Evolutionary conservation across 805 yeast species (phyloP).

Genomic region (Wickerhamomyces sydowiorum): DNA sequence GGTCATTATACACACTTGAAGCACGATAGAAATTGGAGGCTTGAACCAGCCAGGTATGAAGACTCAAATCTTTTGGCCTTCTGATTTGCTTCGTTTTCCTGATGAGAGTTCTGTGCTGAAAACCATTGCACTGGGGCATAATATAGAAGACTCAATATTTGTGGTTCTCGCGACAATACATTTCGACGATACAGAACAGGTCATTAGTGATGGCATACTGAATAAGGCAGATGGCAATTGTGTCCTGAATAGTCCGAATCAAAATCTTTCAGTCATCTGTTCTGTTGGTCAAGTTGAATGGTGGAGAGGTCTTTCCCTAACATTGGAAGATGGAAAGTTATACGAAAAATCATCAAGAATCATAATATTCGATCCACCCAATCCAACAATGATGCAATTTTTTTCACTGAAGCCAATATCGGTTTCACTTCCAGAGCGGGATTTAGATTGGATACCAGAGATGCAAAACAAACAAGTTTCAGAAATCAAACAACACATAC

Average conservation of each 20-base stretch:
- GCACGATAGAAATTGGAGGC: neutral
- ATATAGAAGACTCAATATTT: neutral
- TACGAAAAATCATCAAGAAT: slow-evolving; percentile 20
- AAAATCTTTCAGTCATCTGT: neutral
- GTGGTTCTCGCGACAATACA: neutral
- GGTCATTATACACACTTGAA: too few relatives aligned
- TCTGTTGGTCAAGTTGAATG: neutral
- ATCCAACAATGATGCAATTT: slow-evolving; percentile 65
- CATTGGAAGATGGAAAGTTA: slow-evolving; percentile 2
- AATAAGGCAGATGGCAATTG: neutral
- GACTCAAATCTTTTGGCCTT: slow-evolving; percentile 2
- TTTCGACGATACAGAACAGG: too few relatives aligned
- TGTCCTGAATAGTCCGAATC: neutral
- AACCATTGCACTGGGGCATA: neutral
- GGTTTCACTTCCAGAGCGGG: slow-evolving; percentile 39
- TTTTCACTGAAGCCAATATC: slow-evolving; percentile 70
- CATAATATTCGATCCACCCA: slow-evolving; percentile 66
- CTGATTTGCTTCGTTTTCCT: neutral
- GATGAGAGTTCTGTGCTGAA: neutral
- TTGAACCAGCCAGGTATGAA: too few relatives aligned
- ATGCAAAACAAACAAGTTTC: neutral
- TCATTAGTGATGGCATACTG: too few relatives aligned
- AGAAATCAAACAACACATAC: neutral
- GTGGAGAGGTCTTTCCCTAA: neutral
- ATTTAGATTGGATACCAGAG: neutral